These are phyloP conservation scores for Wickerhamiella infanticola DNA, from an alignment of 1,139 yeast species.

Conservation along the genomic window DNA sequence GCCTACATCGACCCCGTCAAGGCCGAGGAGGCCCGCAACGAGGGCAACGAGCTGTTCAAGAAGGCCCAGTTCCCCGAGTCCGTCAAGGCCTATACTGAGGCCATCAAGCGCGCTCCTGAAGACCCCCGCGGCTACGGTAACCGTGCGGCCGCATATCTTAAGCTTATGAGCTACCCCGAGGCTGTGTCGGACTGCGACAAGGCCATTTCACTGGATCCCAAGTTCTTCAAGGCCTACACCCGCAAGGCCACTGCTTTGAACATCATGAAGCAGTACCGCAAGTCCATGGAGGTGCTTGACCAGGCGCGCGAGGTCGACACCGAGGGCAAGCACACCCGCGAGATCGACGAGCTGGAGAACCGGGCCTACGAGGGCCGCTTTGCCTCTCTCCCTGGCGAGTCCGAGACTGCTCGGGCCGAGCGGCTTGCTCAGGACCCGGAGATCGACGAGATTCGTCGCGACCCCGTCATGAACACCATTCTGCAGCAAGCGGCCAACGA, in stretches of 20 bases:
- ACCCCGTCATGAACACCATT: constrained; percentile 94
- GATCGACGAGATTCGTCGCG: constrained; percentile 76
- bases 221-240: constrained; percentile 84
- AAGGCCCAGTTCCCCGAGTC: constrained; percentile 96
- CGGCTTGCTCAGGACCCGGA: constrained; percentile 90
- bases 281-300: constrained; percentile 68
- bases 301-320: constrained; percentile 63
- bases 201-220: constrained; percentile 80
- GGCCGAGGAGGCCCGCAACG: constrained; percentile 89
- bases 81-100: constrained; percentile 85
- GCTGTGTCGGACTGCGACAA: constrained; percentile 83
- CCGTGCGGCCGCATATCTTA: constrained; percentile 93
- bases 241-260: constrained; percentile 93
- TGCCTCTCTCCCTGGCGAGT: constrained; percentile 71
- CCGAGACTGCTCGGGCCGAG: constrained; percentile 88
- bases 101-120: constrained; percentile 88
- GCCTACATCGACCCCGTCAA: constrained; percentile 76
- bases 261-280: constrained; percentile 75
- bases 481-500: constrained; percentile 87
- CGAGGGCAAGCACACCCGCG: constrained; percentile 46
- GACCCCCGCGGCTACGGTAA: constrained; percentile 96
- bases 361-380: constrained; percentile 73
- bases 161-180: constrained; percentile 93
- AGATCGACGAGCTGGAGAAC: constrained; percentile 68
- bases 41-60: constrained; percentile 80